These are phyloP conservation scores for Lotus japonicus DNA, from an alignment of 306 rosid species.

Conservation along the genomic window DNA sequence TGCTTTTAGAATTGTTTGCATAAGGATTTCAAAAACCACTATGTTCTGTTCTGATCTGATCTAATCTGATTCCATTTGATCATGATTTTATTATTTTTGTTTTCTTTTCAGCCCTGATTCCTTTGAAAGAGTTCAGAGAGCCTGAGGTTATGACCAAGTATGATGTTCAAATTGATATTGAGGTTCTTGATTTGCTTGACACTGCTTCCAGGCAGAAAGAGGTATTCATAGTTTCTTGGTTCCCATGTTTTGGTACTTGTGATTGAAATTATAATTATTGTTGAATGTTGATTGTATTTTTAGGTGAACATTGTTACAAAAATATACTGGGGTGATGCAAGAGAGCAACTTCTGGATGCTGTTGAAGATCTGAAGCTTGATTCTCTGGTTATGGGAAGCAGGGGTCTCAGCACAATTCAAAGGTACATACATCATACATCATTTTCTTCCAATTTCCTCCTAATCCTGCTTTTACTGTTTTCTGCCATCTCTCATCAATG, in stretches of 20 bases:
- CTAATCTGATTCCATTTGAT: not conserved
- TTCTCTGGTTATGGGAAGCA: slow-evolving; percentile 88
- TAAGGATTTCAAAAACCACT: too few species aligned
- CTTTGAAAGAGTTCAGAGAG: slow-evolving; percentile 64
- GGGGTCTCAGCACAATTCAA: slow-evolving; percentile 71
- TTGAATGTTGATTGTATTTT: not conserved
- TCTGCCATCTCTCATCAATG: not conserved
- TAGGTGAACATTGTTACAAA: slow-evolving; percentile 65
- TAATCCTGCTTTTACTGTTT: not conserved
- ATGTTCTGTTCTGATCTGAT: not conserved
- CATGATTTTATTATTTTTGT: not conserved
- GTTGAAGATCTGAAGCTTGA: slow-evolving; percentile 82
- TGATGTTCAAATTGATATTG: slow-evolving; percentile 48
- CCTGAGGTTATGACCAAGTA: slow-evolving; percentile 63
- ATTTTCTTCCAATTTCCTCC: not conserved
- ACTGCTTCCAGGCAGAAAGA: slow-evolving; percentile 71
- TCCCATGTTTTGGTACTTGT: not conserved
- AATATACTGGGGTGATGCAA: slow-evolving; percentile 93
- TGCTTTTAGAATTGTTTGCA: too few species aligned
- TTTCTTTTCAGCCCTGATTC: slow-evolving; percentile 69
- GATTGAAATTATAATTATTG: not conserved
- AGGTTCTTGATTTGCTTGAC: slow-evolving; percentile 77
- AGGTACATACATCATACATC: slow-evolving; percentile 63
- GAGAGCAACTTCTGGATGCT: slow-evolving; percentile 81
- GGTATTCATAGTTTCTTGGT: slow-evolving; percentile 20